Percentiles rank a stretch among this genome's conserved stretches.
Evolutionary conservation across 208 protist species (phyloP).

Genomic region (Acanthamoeba healyi): DNA sequence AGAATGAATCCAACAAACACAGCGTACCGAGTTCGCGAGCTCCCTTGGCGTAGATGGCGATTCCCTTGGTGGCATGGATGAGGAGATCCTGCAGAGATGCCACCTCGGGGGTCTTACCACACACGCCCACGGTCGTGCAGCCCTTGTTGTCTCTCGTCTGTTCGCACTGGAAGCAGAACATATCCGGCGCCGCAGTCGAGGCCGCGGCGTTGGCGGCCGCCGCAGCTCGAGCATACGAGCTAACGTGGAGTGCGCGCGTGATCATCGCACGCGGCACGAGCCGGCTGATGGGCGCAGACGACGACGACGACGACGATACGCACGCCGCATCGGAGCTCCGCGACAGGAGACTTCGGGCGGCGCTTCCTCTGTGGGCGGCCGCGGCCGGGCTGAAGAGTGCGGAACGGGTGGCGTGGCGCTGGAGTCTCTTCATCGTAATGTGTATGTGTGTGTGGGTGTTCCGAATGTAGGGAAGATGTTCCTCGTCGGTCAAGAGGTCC

Average conservation of each 20-base stretch:
- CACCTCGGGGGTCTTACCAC: constrained; percentile 87
- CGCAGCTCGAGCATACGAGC: not conserved
- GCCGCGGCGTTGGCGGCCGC: not conserved
- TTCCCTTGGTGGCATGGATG: constrained; percentile 75
- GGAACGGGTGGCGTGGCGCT: not conserved
- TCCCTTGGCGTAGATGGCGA: constrained; percentile 55
- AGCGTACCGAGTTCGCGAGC: not conserved
- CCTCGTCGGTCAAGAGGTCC: too few species aligned
- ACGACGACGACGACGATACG: not conserved
- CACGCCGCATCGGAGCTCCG: too few species aligned
- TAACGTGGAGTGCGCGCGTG: not conserved
- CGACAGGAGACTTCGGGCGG: not conserved
- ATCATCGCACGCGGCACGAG: not conserved
- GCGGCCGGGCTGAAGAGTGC: too few species aligned
- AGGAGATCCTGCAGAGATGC: constrained; percentile 85
- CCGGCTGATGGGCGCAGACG: not conserved
- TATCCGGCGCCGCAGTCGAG: constrained; percentile 71
- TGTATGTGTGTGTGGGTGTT: not conserved
- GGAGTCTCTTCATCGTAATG: not conserved
- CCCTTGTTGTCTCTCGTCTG: constrained; percentile 87
- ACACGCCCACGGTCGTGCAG: constrained; percentile 90
- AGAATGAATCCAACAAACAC: too few species aligned
- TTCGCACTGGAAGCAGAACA: constrained; percentile 93
- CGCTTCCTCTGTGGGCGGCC: too few species aligned
- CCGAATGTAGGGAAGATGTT: not conserved